phyloP scores from a whole-genome alignment of 2,329 filamentous ascomycete species.

The Fusarium caatingaense region DNA sequence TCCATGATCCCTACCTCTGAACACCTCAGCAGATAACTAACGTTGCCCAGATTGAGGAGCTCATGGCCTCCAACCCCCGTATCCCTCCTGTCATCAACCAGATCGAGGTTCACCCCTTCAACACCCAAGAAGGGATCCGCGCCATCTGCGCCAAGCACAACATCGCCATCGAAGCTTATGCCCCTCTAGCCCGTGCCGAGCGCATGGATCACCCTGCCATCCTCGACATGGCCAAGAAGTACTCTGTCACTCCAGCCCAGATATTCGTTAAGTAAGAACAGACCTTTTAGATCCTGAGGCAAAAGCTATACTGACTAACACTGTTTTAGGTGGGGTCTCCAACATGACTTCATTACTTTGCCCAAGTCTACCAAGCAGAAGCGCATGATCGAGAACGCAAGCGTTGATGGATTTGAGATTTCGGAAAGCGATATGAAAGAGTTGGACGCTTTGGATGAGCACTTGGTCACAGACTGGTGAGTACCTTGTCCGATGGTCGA shows the following conservation, averaged over 20 bases:
- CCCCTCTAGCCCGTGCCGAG: conserved; percentile 77
- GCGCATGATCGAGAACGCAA: conserved; percentile 73
- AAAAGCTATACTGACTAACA: background rate
- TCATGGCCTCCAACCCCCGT: conserved; percentile 71
- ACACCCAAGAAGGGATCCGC: conserved; percentile 75
- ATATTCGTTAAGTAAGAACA: conserved; percentile 68
- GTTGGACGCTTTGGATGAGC: conserved; percentile 76
- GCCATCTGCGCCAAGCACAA: conserved; percentile 72
- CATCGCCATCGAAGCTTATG: conserved; percentile 83
- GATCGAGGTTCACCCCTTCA: conserved; percentile 86
- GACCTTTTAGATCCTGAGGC: rapidly evolving
- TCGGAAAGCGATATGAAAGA: conserved; percentile 69
- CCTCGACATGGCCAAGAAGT: conserved; percentile 71
- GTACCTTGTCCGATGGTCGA: conserved; percentile 8
- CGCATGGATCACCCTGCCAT: conserved; percentile 76
- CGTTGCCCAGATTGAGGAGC: conserved; percentile 69
- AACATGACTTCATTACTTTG: conserved; percentile 77
- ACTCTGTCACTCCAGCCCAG: conserved; percentile 77
- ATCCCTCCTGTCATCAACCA: conserved; percentile 80
- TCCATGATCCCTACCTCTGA: background rate
- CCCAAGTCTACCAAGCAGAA: conserved; percentile 76
- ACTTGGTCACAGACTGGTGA: conserved; percentile 76
- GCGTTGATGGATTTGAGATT: conserved; percentile 71
- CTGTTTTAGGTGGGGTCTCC: conserved; percentile 73
- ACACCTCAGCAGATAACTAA: background rate